These are phyloP conservation scores for Pichia cephalocereana DNA, from an alignment of 805 yeast species.

Conservation along the genomic window DNA sequence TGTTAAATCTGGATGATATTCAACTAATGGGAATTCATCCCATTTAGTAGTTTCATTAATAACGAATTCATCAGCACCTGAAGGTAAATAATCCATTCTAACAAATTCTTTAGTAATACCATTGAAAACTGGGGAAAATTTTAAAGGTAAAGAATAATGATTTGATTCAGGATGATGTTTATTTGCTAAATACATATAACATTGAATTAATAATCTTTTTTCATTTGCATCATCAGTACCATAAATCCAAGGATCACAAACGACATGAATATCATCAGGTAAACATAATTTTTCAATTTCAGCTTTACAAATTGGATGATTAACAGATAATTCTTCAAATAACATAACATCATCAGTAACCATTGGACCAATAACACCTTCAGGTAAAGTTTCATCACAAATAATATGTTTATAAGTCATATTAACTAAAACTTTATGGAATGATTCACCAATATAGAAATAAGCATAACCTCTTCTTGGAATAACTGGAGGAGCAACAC, in stretches of 20 bases:
- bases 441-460: conserved; percentile 46
- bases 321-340: conserved; percentile 40
- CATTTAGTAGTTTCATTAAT: conserved; percentile 48
- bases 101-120: conserved; percentile 49
- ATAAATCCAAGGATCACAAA: conserved; percentile 79
- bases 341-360: conserved; percentile 54
- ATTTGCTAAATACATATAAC: conserved; percentile 63
- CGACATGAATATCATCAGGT: conserved; percentile 44
- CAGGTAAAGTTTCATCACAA: conserved; percentile 45
- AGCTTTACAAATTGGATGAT: conserved; percentile 50
- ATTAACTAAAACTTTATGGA: conserved; percentile 67
- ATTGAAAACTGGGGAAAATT: conserved; percentile 67
- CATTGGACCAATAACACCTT: conserved; percentile 63
- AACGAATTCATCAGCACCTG: conserved; percentile 59
- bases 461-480: conserved; percentile 62
- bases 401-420: conserved; percentile 53
- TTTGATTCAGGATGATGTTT: conserved; percentile 62
- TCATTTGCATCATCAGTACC: conserved; percentile 62
- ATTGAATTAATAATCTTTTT: conserved; percentile 55
- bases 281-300: conserved; percentile 61
- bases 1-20: conserved; percentile 65
- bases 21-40: conserved; percentile 52
- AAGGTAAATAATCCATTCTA: conserved; percentile 67
- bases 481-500: conserved; percentile 43
- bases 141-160: conserved; percentile 67